Conservation (phyloP, 345 rosid species). For the Eucalyptus globulus region DNA sequence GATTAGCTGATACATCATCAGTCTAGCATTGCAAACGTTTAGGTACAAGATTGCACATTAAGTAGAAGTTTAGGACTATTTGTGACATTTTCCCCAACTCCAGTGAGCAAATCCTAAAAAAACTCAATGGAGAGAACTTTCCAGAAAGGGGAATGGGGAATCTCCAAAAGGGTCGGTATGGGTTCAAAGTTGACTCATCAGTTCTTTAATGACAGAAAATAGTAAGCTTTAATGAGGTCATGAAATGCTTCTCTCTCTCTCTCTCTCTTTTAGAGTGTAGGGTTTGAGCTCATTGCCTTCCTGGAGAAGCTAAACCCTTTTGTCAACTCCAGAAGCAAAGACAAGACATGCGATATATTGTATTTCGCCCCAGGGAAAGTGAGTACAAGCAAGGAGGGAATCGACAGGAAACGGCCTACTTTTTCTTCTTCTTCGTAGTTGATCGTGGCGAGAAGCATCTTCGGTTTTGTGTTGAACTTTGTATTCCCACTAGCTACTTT, state of each 20-base stretch:
- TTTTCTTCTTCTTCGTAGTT: background rate
- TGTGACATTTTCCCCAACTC: background rate
- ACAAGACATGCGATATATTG: background rate
- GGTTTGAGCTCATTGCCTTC: slow-evolving; percentile 5
- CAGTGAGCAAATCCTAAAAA: background rate
- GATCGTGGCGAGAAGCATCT: background rate
- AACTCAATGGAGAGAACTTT: background rate
- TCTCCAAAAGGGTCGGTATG: slow-evolving; percentile 14
- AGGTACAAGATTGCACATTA: no score
- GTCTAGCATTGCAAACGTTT: background rate
- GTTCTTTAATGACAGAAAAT: background rate
- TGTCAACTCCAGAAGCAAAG: slow-evolving; percentile 12
- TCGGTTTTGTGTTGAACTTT: background rate
- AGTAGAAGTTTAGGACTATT: no score
- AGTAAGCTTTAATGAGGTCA: background rate
- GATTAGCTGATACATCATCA: background rate
- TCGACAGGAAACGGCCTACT: background rate
- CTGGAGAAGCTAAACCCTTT: background rate
- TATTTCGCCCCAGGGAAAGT: background rate
- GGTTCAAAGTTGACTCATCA: slow-evolving; percentile 24
- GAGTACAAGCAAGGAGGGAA: background rate
- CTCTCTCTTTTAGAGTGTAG: no score
- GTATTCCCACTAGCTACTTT: background rate
- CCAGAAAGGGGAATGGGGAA: slow-evolving; percentile 5
- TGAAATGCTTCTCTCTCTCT: background rate